A percentile compares a stretch with the other conserved stretches of the same genome.
phyloP scores from a whole-genome alignment of 1,284 basidiomycete genomes.

The Clitocybe nebularis region DNA sequence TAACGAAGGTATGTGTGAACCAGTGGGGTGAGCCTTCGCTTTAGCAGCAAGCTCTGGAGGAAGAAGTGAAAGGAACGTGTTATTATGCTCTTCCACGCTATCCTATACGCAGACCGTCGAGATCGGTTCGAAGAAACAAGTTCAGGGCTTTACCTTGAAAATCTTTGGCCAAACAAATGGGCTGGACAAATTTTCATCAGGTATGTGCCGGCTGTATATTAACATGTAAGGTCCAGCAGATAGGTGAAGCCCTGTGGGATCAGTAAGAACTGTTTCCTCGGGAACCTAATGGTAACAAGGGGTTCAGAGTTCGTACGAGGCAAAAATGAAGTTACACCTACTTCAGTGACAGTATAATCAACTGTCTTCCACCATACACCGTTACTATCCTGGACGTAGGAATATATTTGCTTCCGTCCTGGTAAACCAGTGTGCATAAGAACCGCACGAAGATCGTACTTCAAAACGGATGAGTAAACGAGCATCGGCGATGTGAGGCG shows the following conservation, averaged over 20 bases:
- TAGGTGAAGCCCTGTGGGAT: constrained; percentile 65
- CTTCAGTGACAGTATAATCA: constrained; percentile 68
- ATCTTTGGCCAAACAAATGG: constrained; percentile 35
- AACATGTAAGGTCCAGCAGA: constrained; percentile 72
- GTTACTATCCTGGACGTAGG: constrained; percentile 58
- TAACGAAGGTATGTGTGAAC: constrained; percentile 3
- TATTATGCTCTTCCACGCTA: constrained; percentile 29
- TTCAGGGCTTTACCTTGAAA: constrained; percentile 29
- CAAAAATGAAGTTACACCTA: constrained; percentile 19
- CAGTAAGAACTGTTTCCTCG: constrained; percentile 62
- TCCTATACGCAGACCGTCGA: constrained; percentile 20
- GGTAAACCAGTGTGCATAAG: constrained; percentile 71
- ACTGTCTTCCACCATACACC: constrained; percentile 75
- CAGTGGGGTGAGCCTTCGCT: constrained; percentile 8
- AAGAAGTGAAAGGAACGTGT: constrained; percentile 28
- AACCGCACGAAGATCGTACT: constrained; percentile 77
- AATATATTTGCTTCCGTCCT: constrained; percentile 70
- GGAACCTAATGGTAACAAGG: constrained; percentile 45
- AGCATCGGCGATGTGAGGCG: constrained; percentile 10
- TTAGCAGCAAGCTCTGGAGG: constrained; percentile 25
- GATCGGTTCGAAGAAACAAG: neutral
- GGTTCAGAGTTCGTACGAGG: neutral
- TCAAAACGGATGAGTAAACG: neutral
- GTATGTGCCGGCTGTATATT: constrained; percentile 57
- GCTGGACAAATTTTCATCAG: constrained; percentile 32